Evolutionary conservation across 2,329 filamentous ascomycete species (phyloP).

Genomic region (Colletotrichum phormii): DNA sequence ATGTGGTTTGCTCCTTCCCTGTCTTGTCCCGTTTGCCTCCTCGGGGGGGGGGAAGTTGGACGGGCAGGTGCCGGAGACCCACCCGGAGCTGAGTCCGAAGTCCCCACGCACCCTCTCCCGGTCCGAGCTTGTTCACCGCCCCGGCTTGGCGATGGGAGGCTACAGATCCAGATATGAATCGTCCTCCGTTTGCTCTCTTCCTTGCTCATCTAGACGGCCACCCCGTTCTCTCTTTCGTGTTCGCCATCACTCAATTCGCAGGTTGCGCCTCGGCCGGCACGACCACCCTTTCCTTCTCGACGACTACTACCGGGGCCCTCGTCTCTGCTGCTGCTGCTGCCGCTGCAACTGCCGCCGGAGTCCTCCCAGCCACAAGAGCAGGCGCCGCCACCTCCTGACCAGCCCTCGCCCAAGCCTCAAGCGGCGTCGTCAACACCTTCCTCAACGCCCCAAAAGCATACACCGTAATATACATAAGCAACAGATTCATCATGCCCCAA

Average conservation of each 20-base stretch:
- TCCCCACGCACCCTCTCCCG: not conserved
- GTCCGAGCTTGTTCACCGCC: not conserved
- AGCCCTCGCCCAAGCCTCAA: slow-evolving; percentile 16
- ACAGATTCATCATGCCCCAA: slow-evolving; percentile 2
- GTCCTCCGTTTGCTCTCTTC: not conserved
- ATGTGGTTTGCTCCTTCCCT: slow-evolving; percentile 14
- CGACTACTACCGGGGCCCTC: not conserved
- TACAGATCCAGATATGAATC: not conserved
- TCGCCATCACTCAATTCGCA: not conserved
- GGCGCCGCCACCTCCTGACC: not conserved
- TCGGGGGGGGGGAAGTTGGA: not conserved
- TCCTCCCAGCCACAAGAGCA: not conserved
- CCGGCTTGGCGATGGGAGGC: slow-evolving; percentile 7
- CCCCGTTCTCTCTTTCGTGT: not conserved
- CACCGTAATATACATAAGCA: slow-evolving; percentile 17
- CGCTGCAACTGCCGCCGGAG: not conserved
- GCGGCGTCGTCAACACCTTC: slow-evolving; percentile 27
- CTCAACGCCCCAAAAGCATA: slow-evolving; percentile 21
- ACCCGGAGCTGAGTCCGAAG: not conserved
- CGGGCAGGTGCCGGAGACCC: slow-evolving; percentile 16
- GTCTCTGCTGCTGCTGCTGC: not conserved
- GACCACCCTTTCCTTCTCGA: slow-evolving; percentile 8
- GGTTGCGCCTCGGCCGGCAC: not conserved
- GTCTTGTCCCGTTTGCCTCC: slow-evolving; percentile 19
- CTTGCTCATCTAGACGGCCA: not conserved